Percentiles rank a stretch among this genome's conserved stretches.
phyloP scores from a whole-genome alignment of 2,329 filamentous ascomycete species.

The Calonectria multiphialidica region DNA sequence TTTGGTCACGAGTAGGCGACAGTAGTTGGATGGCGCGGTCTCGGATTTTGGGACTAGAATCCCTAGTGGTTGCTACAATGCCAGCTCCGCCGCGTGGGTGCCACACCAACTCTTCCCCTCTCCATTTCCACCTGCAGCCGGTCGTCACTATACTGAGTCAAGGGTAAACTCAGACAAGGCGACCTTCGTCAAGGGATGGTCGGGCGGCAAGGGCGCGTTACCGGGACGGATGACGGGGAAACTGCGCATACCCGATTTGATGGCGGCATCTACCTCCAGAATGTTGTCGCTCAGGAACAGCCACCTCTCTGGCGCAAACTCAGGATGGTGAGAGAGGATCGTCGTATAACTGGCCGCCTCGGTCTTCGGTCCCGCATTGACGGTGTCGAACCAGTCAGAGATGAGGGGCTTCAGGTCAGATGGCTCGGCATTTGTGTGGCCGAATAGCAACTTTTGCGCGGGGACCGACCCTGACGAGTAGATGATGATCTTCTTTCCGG shows the following conservation, averaged over 20 bases:
- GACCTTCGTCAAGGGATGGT: slow-evolving; percentile 53
- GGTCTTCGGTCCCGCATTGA: slow-evolving; percentile 82
- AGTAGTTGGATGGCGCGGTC: slow-evolving; percentile 39
- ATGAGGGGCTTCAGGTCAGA: slow-evolving; percentile 72
- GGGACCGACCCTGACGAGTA: slow-evolving; percentile 86
- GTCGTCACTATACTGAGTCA: slow-evolving; percentile 38
- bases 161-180: slow-evolving; percentile 52
- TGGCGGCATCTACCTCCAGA: slow-evolving; percentile 74
- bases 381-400: slow-evolving; percentile 81
- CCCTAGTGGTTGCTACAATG: slow-evolving; percentile 39
- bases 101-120: slow-evolving; percentile 35
- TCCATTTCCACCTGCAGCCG: slow-evolving; percentile 37
- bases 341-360: slow-evolving; percentile 75
- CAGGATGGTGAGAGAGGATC: slow-evolving; percentile 64
- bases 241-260: slow-evolving; percentile 72
- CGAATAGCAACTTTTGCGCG: slow-evolving; percentile 85
- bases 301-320: slow-evolving; percentile 65
- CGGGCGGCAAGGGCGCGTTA: slow-evolving; percentile 72
- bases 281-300: slow-evolving; percentile 88
- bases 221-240: slow-evolving; percentile 75
- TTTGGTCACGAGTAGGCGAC: slow-evolving; percentile 33
- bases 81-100: slow-evolving; percentile 38
- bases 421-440: slow-evolving; percentile 70
- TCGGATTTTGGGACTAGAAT: slow-evolving; percentile 41
- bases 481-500: slow-evolving; percentile 74